Percentiles rank a stretch among this genome's conserved stretches.
Conservation (phyloP, 306 rosid genomes). For the Glycine tomentella region DNA sequence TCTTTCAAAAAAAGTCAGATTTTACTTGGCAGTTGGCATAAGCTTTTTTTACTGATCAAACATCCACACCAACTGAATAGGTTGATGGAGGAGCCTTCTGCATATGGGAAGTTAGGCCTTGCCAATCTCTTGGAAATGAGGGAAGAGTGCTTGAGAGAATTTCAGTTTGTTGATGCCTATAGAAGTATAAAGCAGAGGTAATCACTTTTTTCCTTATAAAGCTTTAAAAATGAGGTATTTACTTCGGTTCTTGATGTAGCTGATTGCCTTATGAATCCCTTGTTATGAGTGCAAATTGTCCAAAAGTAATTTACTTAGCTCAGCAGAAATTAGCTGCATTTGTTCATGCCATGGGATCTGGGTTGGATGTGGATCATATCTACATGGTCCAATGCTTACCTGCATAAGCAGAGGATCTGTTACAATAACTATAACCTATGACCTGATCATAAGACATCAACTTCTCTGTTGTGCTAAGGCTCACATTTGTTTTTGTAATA, state of each 20-base stretch:
- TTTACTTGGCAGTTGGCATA: conserved; percentile 1
- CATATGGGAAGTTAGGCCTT: conserved; percentile 93
- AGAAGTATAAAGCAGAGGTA: conserved; percentile 97
- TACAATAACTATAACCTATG: neutral
- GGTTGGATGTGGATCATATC: neutral
- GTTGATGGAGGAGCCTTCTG: conserved; percentile 97
- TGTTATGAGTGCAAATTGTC: conserved; percentile 35
- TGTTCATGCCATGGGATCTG: neutral
- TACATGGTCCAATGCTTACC: neutral
- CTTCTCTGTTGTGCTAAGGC: neutral
- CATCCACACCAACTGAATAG: conserved; percentile 55
- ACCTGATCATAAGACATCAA: neutral
- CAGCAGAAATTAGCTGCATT: conserved; percentile 2
- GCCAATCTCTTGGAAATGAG: conserved; percentile 96
- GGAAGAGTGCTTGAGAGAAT: conserved; percentile 99
- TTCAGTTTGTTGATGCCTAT: conserved; percentile 93
- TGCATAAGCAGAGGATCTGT: neutral
- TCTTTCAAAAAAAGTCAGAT: neutral
- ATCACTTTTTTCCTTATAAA: conserved; percentile 27
- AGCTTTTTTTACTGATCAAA: conserved; percentile 25
- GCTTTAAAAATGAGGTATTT: conserved; percentile 23
- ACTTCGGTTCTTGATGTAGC: neutral
- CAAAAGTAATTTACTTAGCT: conserved; percentile 23
- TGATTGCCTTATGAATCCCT: neutral
- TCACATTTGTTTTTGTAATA: neutral